Evolutionary conservation across 2,329 filamentous ascomycete species (phyloP).

Genomic region (Graphium sp.): DNA sequence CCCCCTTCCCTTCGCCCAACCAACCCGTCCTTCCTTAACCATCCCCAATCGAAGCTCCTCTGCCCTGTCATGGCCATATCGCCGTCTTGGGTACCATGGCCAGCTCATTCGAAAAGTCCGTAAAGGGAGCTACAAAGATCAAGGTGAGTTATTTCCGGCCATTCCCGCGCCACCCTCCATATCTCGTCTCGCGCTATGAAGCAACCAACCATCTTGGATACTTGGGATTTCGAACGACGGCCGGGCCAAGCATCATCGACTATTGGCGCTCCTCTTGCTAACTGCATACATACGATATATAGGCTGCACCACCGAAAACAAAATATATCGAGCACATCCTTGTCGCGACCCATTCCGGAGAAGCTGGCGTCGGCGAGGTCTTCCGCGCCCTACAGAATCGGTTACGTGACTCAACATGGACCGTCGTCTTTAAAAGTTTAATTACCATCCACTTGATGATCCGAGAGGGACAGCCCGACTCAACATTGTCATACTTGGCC

Average conservation of each 20-base stretch:
- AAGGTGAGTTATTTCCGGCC: no score
- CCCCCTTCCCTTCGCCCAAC: no score
- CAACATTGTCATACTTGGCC: slow-evolving; percentile 71
- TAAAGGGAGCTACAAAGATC: slow-evolving; percentile 96
- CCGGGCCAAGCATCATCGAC: no score
- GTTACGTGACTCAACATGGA: slow-evolving; percentile 93
- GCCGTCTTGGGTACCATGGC: slow-evolving; percentile 40
- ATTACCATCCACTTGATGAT: slow-evolving; percentile 97
- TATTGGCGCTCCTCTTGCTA: slow-evolving; percentile 1
- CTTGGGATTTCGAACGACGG: no score
- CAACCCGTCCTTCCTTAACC: no score
- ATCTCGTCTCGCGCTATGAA: no score
- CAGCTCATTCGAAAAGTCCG: slow-evolving; percentile 93
- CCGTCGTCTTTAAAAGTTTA: slow-evolving; percentile 95
- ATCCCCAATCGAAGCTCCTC: no score
- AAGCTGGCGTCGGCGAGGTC: slow-evolving; percentile 88
- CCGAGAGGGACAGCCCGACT: slow-evolving; percentile 78
- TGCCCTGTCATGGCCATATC: no score
- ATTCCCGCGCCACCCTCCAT: no score
- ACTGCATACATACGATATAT: slow-evolving; percentile 1
- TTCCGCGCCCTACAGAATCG: slow-evolving; percentile 83
- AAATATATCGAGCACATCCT: slow-evolving; percentile 99
- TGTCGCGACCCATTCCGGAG: slow-evolving; percentile 83
- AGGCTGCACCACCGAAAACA: slow-evolving; percentile 71
- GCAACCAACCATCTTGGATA: no score